These are phyloP conservation scores for Naumovozyma castellii DNA, from an alignment of 805 yeast species.

Conservation along the genomic window DNA sequence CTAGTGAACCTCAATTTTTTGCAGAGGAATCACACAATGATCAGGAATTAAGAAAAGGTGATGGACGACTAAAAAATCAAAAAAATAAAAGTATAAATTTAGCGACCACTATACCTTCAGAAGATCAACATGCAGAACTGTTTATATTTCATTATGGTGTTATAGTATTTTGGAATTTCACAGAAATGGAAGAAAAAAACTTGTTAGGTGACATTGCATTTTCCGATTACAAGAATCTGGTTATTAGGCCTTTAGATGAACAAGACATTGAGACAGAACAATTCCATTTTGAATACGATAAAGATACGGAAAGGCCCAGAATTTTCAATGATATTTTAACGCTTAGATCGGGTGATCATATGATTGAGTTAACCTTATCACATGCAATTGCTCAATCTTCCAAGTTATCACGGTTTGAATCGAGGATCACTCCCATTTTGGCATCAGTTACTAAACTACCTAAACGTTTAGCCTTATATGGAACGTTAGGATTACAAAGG, in stretches of 20 bases:
- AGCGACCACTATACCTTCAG: neutral
- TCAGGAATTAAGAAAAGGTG: constrained; percentile 4
- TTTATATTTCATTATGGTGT: constrained; percentile 88
- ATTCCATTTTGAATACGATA: constrained; percentile 42
- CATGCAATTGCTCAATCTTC: constrained; percentile 97
- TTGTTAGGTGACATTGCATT: constrained; percentile 79
- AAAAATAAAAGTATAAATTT: constrained; percentile 1
- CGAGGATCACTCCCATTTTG: constrained; percentile 76
- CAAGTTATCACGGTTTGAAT: constrained; percentile 81
- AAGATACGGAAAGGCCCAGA: constrained; percentile 51
- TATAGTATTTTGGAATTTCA: constrained; percentile 96
- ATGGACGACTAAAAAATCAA: constrained; percentile 2
- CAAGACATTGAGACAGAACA: constrained; percentile 90
- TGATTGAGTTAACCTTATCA: constrained; percentile 84
- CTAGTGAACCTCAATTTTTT: constrained; percentile 87
- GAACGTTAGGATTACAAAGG: constrained; percentile 73
- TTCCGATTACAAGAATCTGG: constrained; percentile 41
- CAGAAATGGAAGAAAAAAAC: constrained; percentile 86
- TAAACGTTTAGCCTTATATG: constrained; percentile 80
- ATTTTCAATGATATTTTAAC: constrained; percentile 94
- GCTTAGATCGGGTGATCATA: constrained; percentile 79
- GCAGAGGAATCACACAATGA: constrained; percentile 34
- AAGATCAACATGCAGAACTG: constrained; percentile 62
- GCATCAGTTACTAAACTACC: constrained; percentile 85
- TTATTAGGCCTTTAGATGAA: constrained; percentile 68